Evolutionary conservation across 768 basidiomycete genomes (phyloP).

Genomic region (Mycena vitilis): DNA sequence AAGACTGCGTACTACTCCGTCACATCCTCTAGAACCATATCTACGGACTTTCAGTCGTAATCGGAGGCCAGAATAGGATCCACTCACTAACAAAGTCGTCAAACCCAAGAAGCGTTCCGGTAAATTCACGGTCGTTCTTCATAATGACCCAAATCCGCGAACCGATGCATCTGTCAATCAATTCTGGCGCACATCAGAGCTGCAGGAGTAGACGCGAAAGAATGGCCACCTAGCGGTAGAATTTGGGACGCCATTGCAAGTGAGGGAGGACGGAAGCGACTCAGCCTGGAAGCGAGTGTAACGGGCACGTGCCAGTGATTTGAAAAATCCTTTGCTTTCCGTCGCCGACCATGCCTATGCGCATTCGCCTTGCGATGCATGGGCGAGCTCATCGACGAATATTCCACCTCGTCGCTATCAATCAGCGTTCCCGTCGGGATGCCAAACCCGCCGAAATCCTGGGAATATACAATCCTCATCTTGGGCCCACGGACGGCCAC

Average conservation of each 20-base stretch:
- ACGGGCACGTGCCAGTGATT: not conserved
- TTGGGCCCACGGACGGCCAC: slow-evolving; percentile 58
- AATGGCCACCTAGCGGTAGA: slow-evolving; percentile 80
- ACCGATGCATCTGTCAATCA: slow-evolving; percentile 98
- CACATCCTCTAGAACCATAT: slow-evolving; percentile 96
- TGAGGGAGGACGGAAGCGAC: not conserved
- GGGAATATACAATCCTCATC: slow-evolving; percentile 84
- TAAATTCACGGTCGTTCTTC: slow-evolving; percentile 98
- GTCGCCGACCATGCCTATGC: slow-evolving; percentile 79
- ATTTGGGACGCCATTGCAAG: slow-evolving; percentile 88
- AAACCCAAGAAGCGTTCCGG: slow-evolving; percentile 93
- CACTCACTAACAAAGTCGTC: slow-evolving; percentile 98
- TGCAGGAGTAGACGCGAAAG: slow-evolving; percentile 24
- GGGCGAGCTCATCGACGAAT: slow-evolving; percentile 79
- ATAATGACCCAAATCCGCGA: slow-evolving; percentile 98
- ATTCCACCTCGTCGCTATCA: slow-evolving; percentile 88
- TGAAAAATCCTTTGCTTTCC: not conserved
- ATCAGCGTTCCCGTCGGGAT: slow-evolving; percentile 77
- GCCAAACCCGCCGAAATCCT: slow-evolving; percentile 90
- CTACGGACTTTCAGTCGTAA: slow-evolving; percentile 49
- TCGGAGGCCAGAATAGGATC: slow-evolving; percentile 2
- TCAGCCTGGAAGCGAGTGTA: not conserved
- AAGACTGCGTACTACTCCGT: slow-evolving; percentile 84
- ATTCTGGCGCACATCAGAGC: slow-evolving; percentile 61
- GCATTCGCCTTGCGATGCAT: slow-evolving; percentile 87